Conservation (phyloP, 768 basidiomycete species). For the Lentinus tigrinus region DNA sequence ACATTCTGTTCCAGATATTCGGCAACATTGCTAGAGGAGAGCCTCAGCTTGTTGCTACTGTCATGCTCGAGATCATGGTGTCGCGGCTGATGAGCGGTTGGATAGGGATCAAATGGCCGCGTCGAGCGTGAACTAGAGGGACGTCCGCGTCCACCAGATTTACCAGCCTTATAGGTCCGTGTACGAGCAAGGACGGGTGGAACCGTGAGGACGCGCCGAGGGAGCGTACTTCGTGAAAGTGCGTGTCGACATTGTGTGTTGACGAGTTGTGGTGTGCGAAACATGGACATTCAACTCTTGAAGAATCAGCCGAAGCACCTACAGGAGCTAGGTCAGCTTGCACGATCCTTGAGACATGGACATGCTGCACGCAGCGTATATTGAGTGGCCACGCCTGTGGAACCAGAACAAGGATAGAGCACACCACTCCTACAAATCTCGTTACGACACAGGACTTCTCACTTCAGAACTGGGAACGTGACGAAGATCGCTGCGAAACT, state of each 20-base stretch:
- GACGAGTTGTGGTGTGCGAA: background rate
- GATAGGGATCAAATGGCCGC: background rate
- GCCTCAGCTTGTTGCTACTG: background rate
- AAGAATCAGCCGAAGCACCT: background rate
- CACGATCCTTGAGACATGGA: too few species aligned
- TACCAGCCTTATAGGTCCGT: background rate
- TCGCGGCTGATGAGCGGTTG: too few species aligned
- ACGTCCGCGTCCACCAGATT: too few species aligned
- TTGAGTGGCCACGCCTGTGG: too few species aligned
- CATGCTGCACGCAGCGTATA: too few species aligned
- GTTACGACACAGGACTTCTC: too few species aligned
- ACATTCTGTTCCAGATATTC: slow-evolving; percentile 39
- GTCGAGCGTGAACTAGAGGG: background rate
- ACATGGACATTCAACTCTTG: background rate
- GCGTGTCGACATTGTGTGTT: background rate
- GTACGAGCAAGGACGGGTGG: background rate
- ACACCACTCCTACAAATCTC: too few species aligned
- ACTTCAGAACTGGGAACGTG: too few species aligned
- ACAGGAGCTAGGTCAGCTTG: too few species aligned
- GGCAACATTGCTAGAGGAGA: slow-evolving; percentile 12
- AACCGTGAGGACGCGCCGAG: background rate
- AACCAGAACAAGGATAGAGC: too few species aligned
- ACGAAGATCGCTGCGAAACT: too few species aligned
- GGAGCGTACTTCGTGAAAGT: background rate
- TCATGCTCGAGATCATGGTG: background rate